A percentile compares a stretch with the other conserved stretches of the same genome.
phyloP scores from a whole-genome alignment of 2,329 filamentous ascomycete genomes.

The Sordariomycetes sp. region DNA sequence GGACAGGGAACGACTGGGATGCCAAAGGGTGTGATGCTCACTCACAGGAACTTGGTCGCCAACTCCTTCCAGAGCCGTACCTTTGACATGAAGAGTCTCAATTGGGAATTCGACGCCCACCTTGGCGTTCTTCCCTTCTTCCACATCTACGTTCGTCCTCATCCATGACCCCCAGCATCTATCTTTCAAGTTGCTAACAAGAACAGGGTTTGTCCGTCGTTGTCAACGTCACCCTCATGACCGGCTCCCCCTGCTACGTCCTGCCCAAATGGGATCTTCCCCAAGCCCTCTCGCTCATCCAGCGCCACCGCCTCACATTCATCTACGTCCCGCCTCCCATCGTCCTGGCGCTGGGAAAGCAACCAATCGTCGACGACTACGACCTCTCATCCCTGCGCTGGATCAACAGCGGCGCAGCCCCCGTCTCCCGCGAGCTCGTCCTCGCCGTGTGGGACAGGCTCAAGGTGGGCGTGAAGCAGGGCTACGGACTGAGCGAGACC shows the following conservation, averaged over 20 bases:
- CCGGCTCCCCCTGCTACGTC: conserved; percentile 65
- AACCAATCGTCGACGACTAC: conserved; percentile 70
- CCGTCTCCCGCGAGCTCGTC: conserved; percentile 72
- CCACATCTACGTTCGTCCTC: conserved; percentile 69
- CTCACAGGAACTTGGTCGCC: conserved; percentile 72
- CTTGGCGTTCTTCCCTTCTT: conserved; percentile 82
- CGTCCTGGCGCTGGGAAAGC: conserved; percentile 70
- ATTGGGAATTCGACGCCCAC: conserved; percentile 60
- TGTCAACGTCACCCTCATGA: conserved; percentile 25
- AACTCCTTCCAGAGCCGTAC: conserved; percentile 53
- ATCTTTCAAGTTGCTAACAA: too few species aligned
- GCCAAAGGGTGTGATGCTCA: conserved; percentile 85
- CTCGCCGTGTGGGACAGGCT: conserved; percentile 66
- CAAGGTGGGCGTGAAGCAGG: conserved; percentile 78
- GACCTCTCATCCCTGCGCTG: conserved; percentile 71
- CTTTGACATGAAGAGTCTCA: conserved; percentile 44
- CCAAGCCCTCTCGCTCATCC: conserved; percentile 66
- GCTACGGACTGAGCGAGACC: conserved; percentile 84
- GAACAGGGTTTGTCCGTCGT: conserved; percentile 20
- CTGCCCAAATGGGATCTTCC: conserved; percentile 71
- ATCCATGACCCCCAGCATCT: background rate
- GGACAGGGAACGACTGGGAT: conserved; percentile 78
- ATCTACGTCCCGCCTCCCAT: conserved; percentile 79
- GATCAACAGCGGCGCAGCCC: conserved; percentile 82
- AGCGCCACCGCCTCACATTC: conserved; percentile 67